A percentile compares a stretch with the other conserved stretches of the same genome.
Evolutionary conservation across 106 monocot genomes (phyloP).

Genomic region (Allium sativum): DNA sequence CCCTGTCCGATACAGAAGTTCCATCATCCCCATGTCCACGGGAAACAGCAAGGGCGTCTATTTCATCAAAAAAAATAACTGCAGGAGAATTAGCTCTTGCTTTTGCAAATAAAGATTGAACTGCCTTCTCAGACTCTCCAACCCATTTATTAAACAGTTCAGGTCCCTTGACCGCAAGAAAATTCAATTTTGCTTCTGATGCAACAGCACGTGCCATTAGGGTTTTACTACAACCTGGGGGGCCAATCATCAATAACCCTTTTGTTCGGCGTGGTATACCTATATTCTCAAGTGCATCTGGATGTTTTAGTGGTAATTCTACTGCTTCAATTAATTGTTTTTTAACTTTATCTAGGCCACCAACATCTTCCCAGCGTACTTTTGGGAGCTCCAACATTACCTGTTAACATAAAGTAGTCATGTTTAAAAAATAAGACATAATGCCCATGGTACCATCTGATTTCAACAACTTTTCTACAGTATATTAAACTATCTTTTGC

Average conservation of each 20-base stretch:
- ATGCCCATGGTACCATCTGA: too few species aligned
- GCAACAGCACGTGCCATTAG: slow-evolving; percentile 95
- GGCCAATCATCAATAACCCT: slow-evolving; percentile 83
- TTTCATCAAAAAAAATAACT: slow-evolving; percentile 99
- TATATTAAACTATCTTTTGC: too few species aligned
- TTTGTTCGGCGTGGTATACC: slow-evolving; percentile 54
- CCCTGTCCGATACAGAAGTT: slow-evolving; percentile 81
- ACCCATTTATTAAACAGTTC: slow-evolving; percentile 98
- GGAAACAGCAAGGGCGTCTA: slow-evolving; percentile 84
- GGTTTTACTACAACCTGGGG: slow-evolving; percentile 98
- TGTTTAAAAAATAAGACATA: too few species aligned
- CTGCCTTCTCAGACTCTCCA: slow-evolving; percentile 97
- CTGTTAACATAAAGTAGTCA: slow-evolving; percentile 10
- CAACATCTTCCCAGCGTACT: slow-evolving; percentile 83
- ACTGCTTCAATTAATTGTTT: slow-evolving; percentile 79
- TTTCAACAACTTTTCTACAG: too few species aligned
- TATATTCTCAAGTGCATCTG: slow-evolving; percentile 60
- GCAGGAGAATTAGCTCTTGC: slow-evolving; percentile 87
- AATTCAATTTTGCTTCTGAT: slow-evolving; percentile 90
- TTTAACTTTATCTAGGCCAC: slow-evolving; percentile 62
- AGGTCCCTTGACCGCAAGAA: slow-evolving; percentile 94
- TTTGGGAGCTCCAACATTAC: slow-evolving; percentile 84
- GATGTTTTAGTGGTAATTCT: slow-evolving; percentile 59
- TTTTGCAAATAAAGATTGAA: slow-evolving; percentile 81
- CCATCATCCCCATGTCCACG: slow-evolving; percentile 80